Base-by-base conservation (phyloP, 116 monocot species). In the Cymodocea nodosa region DNA sequence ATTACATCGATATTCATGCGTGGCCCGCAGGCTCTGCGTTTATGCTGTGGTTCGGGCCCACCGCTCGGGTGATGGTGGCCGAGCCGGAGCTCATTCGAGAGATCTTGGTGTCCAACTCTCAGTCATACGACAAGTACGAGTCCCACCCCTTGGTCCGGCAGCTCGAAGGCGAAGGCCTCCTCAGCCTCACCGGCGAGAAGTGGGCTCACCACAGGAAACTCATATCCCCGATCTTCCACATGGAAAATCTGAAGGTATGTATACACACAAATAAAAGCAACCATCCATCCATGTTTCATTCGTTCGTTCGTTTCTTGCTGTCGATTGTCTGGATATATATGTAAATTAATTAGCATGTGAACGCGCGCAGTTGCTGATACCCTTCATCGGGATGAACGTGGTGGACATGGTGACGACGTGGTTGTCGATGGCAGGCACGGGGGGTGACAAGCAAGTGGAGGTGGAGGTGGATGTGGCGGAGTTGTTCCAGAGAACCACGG, bases 31-130 rank as follows among this genome's bases (percentile, higher is more conserved):
- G 94, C 23, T 75, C 87, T 40, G 84, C 72, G 63, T 94, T 86
- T 69, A 57, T 94, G 15, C 76, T 94, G n/a, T 94, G 89, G 86
- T 94, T 94, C 63, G 94, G 94, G 1, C 84, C 94, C 58, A 89
- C 78, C 0, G 79, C 94, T 20, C 77, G 94, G 11, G 73, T 94
- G 18, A 68, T 74, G 11, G 75, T 94, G 19, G 83, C 86, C 35
- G 89, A 94, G 59, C 94, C 94, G 14, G 84, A 94, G 51, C 78
- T 94, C 56, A 84, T 94, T 64, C 79, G 87, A 0, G 89, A 94
- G 68, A 82, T 94, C 55, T 72, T 94, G 34, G 75, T 84, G 35
- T 79, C 84, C 0, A 76, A 77, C 39, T 69, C 88, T 6, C 82
- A 78, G 35, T 66, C 53, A 39, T 88, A 77, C 77, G 88, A 88